Percentiles rank a stretch among this genome's conserved stretches.
These are phyloP conservation scores for Ricinus communis DNA, from an alignment of 345 rosid species.

Conservation along the genomic window DNA sequence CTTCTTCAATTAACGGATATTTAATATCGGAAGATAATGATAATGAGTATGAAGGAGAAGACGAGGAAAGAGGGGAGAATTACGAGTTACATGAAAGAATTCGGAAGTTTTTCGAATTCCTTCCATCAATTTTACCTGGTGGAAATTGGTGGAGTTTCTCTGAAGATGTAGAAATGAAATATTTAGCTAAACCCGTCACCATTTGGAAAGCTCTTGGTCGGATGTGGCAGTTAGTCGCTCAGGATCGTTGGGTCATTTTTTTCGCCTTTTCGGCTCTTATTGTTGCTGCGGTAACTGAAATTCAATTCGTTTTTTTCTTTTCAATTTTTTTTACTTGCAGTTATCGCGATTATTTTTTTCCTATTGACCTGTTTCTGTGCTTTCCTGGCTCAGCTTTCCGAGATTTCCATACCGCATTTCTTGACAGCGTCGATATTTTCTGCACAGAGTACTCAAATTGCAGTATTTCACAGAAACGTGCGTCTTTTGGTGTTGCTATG, in stretches of 20 bases:
- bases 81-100: constrained; percentile 45
- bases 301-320: neutral
- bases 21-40: constrained; percentile 31
- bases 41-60: constrained; percentile 35
- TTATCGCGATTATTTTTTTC: neutral
- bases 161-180: constrained; percentile 60
- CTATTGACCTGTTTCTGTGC: constrained; percentile 14
- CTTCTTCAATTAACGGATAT: constrained; percentile 63
- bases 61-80: constrained; percentile 31
- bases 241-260: constrained; percentile 82
- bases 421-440: constrained; percentile 93
- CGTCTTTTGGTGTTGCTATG: constrained; percentile 66
- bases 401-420: constrained; percentile 83
- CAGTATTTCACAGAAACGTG: constrained; percentile 72
- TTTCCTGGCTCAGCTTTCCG: constrained; percentile 66
- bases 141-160: constrained; percentile 93
- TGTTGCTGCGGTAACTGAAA: constrained; percentile 66
- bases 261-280: constrained; percentile 79
- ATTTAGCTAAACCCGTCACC: constrained; percentile 74
- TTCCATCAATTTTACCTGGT: constrained; percentile 70
- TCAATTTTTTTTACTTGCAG: neutral
- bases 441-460: constrained; percentile 68
- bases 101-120: constrained; percentile 45
- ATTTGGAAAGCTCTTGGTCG: constrained; percentile 79
- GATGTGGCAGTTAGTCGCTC: constrained; percentile 87